phyloP scores from a whole-genome alignment of 148 eudicot genomes.

The Arctostaphylos glauca region DNA sequence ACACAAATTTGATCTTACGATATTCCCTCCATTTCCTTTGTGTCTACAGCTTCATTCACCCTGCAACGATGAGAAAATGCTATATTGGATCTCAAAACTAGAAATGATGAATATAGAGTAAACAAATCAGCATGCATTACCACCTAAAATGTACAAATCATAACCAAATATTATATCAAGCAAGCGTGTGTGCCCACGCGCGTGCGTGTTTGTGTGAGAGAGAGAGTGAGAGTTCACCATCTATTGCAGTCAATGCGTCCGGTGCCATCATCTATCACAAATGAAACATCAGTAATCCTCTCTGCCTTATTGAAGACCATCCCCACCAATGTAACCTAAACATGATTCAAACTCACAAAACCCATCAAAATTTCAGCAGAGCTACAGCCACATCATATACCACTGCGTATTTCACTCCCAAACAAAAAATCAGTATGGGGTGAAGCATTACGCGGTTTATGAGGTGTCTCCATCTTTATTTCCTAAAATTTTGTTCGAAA shows the following conservation, averaged over 20 bases:
- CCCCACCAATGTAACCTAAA: constrained; percentile 85
- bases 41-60: constrained; percentile 63
- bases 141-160: neutral
- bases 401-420: neutral
- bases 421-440: neutral
- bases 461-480: neutral
- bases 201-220: neutral
- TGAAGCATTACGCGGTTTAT: neutral
- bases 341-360: constrained; percentile 8
- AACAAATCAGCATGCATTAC: neutral
- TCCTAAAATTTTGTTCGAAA: neutral
- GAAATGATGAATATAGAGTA: constrained; percentile 9
- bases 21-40: constrained; percentile 60
- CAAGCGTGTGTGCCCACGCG: neutral
- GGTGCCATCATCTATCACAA: constrained; percentile 80
- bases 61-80: constrained; percentile 33
- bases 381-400: neutral
- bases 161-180: neutral
- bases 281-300: constrained; percentile 75
- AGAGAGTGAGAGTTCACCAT: constrained; percentile 49
- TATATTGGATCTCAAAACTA: constrained; percentile 21
- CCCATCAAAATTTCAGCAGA: neutral
- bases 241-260: constrained; percentile 74
- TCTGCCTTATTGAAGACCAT: constrained; percentile 58
- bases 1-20: constrained; percentile 36